phyloP scores from a whole-genome alignment of 768 basidiomycete species.

The Epithele typhae region DNA sequence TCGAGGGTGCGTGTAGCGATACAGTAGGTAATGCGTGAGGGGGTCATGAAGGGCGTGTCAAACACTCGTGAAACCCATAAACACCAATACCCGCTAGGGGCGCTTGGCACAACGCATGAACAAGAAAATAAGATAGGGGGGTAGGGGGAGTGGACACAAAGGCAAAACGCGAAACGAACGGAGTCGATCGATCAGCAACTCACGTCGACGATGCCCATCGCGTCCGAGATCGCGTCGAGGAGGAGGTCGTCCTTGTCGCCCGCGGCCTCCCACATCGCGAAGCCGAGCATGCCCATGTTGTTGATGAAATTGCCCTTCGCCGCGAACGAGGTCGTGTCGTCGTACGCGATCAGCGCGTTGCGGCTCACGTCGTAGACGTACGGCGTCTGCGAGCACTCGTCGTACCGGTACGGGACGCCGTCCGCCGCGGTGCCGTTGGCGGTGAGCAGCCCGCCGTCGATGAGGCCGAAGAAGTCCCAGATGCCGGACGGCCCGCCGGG shows the following conservation, averaged over 20 bases:
- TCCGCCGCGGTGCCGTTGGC: constrained; percentile 32
- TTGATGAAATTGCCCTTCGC: constrained; percentile 39
- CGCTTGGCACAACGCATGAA: constrained; percentile 6
- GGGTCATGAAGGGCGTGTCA: not conserved
- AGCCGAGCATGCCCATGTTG: constrained; percentile 30
- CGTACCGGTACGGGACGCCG: constrained; percentile 39
- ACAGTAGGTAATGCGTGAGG: constrained; percentile 11
- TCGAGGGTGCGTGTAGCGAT: constrained; percentile 7
- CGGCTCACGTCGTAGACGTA: constrained; percentile 22
- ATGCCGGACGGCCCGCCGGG: no score
- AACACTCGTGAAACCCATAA: not conserved
- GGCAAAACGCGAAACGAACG: no score
- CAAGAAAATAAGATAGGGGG: not conserved
- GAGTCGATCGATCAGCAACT: constrained; percentile 12
- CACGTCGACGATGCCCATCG: constrained; percentile 18
- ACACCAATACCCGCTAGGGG: no score
- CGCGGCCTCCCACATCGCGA: constrained; percentile 40
- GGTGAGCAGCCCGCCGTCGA: constrained; percentile 50
- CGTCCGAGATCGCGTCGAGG: constrained; percentile 4
- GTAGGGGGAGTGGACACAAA: no score
- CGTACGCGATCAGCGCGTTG: constrained; percentile 29
- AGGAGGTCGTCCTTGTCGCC: constrained; percentile 32
- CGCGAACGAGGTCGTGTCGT: constrained; percentile 25
- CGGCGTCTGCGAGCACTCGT: constrained; percentile 31
- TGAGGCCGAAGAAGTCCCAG: constrained; percentile 57